Base-by-base conservation (phyloP, 805 yeast species). In the Wickerhamomyces canadensis region DNA sequence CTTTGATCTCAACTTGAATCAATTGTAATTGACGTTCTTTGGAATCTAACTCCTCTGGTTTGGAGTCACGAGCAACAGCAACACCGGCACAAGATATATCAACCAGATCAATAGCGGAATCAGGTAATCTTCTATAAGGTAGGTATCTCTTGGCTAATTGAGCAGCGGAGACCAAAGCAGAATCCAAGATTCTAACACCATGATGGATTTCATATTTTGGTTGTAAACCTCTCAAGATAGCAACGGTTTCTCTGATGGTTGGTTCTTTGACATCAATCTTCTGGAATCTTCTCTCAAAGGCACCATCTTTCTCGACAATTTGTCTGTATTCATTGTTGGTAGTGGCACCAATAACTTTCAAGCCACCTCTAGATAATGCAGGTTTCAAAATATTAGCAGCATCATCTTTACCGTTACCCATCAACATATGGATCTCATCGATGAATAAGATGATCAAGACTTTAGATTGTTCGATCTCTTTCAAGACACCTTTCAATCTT, bases 391-490 rank as follows among this genome's bases (percentile, higher is more conserved):
- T 75, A 63, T 93, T 93, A 28, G 98, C 98, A 27, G 95, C 96
- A 30, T 93, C 98, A 45, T 84, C 79, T 65, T 89, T 93, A 59
- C 98, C 98, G 59, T 93, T 96, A 52, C 98, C 98, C 98, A 93
- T 93, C 49, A 93, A 76, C 97, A 93, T 93, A 66, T 93, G 98
- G 59, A 93, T 93, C 65, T 93, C 98, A 66, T 93, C 98, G 53
- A 93, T 85, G 68, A 93, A 93, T 41, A 93, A 72, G 46, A 93
- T 80, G 48, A 93, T 87, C 76, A 88, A 74, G 34, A 78, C 83
- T 52, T 81, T 80, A 1, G 95, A 80, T 51, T 87, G 83, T 61
- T 87, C 95, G 54, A 93, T 85, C 55, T 93, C 98, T 58, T 80
- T 87, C 58, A 93, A 71, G 22, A 93, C 98, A 50, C 98, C 98